These are phyloP conservation scores for Amanita muscaria DNA, from an alignment of 768 basidiomycete genomes.

Conservation along the genomic window DNA sequence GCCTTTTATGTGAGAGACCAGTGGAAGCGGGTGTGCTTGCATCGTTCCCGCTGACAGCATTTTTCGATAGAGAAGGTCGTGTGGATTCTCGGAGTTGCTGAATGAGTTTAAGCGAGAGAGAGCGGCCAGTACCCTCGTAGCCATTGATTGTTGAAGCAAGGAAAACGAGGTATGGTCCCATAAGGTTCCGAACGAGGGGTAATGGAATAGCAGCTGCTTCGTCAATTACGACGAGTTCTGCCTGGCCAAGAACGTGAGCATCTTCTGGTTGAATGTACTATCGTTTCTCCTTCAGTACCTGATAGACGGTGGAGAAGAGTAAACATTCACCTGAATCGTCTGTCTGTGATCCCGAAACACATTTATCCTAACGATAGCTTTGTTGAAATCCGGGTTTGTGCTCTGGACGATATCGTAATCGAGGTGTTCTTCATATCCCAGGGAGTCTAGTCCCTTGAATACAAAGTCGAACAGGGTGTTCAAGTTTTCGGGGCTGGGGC, in stretches of 20 bases:
- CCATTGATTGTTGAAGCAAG: constrained; percentile 99
- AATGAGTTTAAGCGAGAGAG: constrained; percentile 93
- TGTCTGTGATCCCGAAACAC: constrained; percentile 90
- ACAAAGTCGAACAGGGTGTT: constrained; percentile 97
- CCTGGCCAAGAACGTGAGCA: constrained; percentile 94
- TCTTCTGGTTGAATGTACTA: constrained; percentile 99
- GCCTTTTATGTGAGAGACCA: constrained; percentile 41
- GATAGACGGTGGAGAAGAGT: neutral
- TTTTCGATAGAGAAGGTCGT: constrained; percentile 67
- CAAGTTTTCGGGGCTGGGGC: constrained; percentile 94
- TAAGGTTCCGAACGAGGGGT: constrained; percentile 88
- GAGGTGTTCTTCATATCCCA: constrained; percentile 95
- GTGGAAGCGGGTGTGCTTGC: constrained; percentile 28
- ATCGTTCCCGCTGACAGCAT: constrained; percentile 27
- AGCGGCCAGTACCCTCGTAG: constrained; percentile 99
- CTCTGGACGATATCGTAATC: constrained; percentile 96
- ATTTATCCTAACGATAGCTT: constrained; percentile 93
- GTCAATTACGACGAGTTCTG: constrained; percentile 95
- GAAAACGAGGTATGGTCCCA: constrained; percentile 96
- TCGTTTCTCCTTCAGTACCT: neutral
- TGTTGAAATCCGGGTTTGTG: constrained; percentile 90
- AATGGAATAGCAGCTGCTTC: constrained; percentile 98
- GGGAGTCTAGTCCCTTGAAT: constrained; percentile 90
- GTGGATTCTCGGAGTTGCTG: constrained; percentile 93
- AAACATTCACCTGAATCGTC: constrained; percentile 78